Base-by-base conservation (phyloP, 1,284 basidiomycete species). In the Ceratobasidium theobromae region DNA sequence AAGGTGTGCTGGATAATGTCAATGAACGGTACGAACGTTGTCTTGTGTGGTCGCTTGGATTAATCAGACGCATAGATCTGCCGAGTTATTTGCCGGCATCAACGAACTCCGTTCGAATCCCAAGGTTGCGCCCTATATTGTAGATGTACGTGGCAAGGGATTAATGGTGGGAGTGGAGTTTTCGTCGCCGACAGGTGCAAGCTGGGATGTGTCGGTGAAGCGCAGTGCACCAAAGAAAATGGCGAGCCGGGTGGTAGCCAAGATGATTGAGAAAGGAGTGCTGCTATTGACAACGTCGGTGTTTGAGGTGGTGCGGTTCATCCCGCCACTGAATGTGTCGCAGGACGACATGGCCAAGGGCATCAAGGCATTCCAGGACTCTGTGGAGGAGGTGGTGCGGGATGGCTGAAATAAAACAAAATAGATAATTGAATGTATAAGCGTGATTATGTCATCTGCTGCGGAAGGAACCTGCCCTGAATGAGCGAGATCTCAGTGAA, bases 111-210 rank as follows among this genome's bases (percentile, higher is more conserved):
- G 79, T 53, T 72, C 78, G 11, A 81, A 86, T 68, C 79, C 85
- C 0, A 74, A 76, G 49, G 73, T 90, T 30, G 75, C 76, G 21
- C 78, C 79, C 0, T 77, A 82, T 72, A 85, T 94, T 69, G 79
- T 91, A 53, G 91, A 94, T 72, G 81, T 93, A 48, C 86, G 91
- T 43, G 91, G 91, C 0, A 76, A 79, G 28, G 91, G 91, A 6
- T 79, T 93, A 68, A 94, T 94, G 91, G 80, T 89, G 58, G 90
- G 82, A 1, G 81, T 93, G 65, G 91, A 94, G 75, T 93, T 94
- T 72, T 84, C 84, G 1, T 84, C 85, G 3, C 84, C 88, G 0
- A 75, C 76, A 9, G 78, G 79, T 40, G 76, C 80, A 11, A 72
- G 76, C 11, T 76, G 79, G 71, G 84, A 86, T 74, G 65, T 71